Evolutionary conservation across 257 asterid genomes (phyloP).

Genomic region (Handroanthus guayacan): DNA sequence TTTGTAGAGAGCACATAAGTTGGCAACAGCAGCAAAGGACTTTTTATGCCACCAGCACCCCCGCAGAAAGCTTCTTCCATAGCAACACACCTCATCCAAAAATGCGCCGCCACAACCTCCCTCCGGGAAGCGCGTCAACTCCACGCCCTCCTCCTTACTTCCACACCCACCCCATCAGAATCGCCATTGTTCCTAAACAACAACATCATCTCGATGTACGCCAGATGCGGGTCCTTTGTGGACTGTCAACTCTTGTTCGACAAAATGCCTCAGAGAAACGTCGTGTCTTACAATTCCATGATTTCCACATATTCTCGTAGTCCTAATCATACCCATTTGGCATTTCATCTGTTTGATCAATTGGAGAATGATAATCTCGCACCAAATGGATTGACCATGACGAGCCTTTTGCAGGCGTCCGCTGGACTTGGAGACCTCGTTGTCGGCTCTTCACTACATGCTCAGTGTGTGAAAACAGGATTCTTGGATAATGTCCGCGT

Average conservation of each 20-base stretch:
- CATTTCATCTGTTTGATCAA: constrained; percentile 47
- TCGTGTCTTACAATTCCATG: constrained; percentile 75
- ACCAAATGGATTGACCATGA: constrained; percentile 69
- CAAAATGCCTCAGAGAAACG: constrained; percentile 74
- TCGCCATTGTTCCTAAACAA: constrained; percentile 58
- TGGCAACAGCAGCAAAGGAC: neutral
- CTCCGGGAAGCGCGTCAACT: constrained; percentile 69
- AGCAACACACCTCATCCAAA: constrained; percentile 51
- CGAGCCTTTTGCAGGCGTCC: constrained; percentile 76
- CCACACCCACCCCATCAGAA: constrained; percentile 34
- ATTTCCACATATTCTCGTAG: constrained; percentile 70
- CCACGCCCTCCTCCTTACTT: constrained; percentile 73
- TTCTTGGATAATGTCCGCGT: constrained; percentile 52
- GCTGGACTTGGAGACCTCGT: constrained; percentile 49
- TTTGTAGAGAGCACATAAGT: neutral
- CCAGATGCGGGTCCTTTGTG: constrained; percentile 60
- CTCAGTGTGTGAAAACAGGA: constrained; percentile 59
- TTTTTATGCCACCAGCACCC: constrained; percentile 56
- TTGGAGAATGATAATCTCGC: constrained; percentile 48
- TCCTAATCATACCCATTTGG: constrained; percentile 43
- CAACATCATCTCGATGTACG: constrained; percentile 82
- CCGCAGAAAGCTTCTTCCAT: constrained; percentile 47
- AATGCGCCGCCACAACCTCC: constrained; percentile 63
- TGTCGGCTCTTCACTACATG: constrained; percentile 61
- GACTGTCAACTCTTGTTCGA: constrained; percentile 73